Percentiles rank a stretch among this genome's conserved stretches.
Evolutionary conservation across 2,329 filamentous ascomycete genomes (phyloP).

Genomic region (Apiospora hydei): DNA sequence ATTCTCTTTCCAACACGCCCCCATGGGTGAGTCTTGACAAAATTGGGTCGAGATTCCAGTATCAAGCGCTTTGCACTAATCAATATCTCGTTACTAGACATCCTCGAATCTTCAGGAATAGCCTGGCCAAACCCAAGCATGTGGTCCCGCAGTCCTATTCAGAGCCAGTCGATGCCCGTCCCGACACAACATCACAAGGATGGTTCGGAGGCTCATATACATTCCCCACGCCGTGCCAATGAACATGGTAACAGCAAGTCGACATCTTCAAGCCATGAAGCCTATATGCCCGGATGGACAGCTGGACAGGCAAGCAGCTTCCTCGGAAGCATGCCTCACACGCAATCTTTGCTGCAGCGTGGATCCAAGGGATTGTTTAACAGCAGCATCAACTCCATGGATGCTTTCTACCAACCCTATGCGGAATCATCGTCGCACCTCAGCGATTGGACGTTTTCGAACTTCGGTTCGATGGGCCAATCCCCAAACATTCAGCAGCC

Average conservation of each 20-base stretch:
- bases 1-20: slow-evolving; percentile 88
- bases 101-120: slow-evolving; percentile 76
- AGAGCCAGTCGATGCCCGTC: slow-evolving; percentile 48
- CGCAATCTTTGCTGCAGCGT: slow-evolving; percentile 39
- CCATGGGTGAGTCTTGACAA: slow-evolving; percentile 64
- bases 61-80: slow-evolving; percentile 24
- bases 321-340: slow-evolving; percentile 39
- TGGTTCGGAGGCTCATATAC: slow-evolving; percentile 63
- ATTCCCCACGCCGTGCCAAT: slow-evolving; percentile 62
- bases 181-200: slow-evolving; percentile 53
- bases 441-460: slow-evolving; percentile 30
- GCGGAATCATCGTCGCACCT: slow-evolving; percentile 39
- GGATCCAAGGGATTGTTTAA: slow-evolving; percentile 29
- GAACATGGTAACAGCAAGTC: slow-evolving; percentile 32
- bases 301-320: slow-evolving; percentile 33
- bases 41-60: neutral
- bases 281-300: slow-evolving; percentile 31
- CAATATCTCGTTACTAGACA: slow-evolving; percentile 55
- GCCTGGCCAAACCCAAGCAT: slow-evolving; percentile 81
- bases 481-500: slow-evolving; percentile 30
- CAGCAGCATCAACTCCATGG: slow-evolving; percentile 33
- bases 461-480: slow-evolving; percentile 33
- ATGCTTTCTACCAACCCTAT: slow-evolving; percentile 38
- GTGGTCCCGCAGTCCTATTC: slow-evolving; percentile 62
- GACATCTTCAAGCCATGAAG: slow-evolving; percentile 30